Base-by-base conservation (phyloP, 805 yeast species). In the Candida nonsorbophila region DNA sequence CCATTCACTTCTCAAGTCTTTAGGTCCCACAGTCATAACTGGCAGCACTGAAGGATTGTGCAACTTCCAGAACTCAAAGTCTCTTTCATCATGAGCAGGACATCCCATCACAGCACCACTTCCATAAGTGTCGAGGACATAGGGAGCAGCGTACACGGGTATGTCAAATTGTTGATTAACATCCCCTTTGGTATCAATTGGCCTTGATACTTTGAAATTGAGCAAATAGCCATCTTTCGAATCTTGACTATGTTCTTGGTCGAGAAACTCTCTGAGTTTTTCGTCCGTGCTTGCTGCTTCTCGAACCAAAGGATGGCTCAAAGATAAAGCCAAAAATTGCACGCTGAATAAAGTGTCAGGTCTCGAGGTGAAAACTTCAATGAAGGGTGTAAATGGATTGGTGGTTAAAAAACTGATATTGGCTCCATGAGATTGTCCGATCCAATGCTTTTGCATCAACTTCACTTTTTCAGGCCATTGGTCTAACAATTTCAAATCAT, bases 81-180 rank as follows among this genome's bases (percentile, higher is more conserved):
- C 98, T 37, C 97, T 69, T 25, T 65, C 62, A 53, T 92, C 97
- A 53, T 88, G 97, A 0, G 83, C 95, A 2, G 98, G 98, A 45
- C 94, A 85, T 1, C 98, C 98, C 97, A 92, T 90, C 0, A 90
- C 97, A 1, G 95, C 95, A 22, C 96, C 95, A 33, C 76, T 76
- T 1, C 97, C 97, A 49, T 90, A 90, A 3, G 72, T 60, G 4
- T 83, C 77, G 20, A 90, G 51, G 1, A 90, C 97, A 53, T 88
- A 92, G 0, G 96, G 95, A 0, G 97, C 96, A 2, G 72, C 88
- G 59, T 73, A 92, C 0, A 90, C 76, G 0, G 97, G 97, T 4
- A 90, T 34, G 3, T 53, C 48, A 32, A 25, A 58, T 0, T 17
- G 18, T 5, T 30, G 25, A 1, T 10, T 12, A 4, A 17, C 21